Conservation (phyloP, 805 yeast species). For the Starmera dryadoides region DNA sequence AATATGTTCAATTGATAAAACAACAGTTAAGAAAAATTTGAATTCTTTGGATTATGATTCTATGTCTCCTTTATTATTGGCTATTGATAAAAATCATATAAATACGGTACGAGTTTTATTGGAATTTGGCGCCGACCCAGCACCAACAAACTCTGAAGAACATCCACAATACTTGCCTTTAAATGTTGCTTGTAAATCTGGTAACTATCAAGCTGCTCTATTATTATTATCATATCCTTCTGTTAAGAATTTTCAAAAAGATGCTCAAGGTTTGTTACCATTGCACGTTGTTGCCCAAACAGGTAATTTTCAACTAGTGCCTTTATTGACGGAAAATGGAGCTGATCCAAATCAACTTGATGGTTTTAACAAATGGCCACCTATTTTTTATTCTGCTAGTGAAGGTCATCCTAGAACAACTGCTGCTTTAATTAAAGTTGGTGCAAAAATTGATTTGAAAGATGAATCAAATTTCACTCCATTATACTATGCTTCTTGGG, state of each 20-base stretch:
- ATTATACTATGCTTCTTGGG: slow-evolving; percentile 86
- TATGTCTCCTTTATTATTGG: slow-evolving; percentile 74
- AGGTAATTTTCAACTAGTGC: slow-evolving; percentile 67
- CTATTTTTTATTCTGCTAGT: slow-evolving; percentile 82
- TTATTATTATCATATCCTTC: slow-evolving; percentile 25
- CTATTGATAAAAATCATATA: slow-evolving; percentile 64
- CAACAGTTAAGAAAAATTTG: slow-evolving; percentile 15
- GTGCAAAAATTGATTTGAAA: slow-evolving; percentile 59
- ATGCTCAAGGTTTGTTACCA: slow-evolving; percentile 87
- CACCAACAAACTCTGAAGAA: slow-evolving; percentile 39
- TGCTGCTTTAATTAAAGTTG: slow-evolving; percentile 57
- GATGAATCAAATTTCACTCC: slow-evolving; percentile 83
- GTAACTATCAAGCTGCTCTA: slow-evolving; percentile 64
- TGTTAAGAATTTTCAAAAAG: slow-evolving; percentile 37
- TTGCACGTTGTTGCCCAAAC: slow-evolving; percentile 83
- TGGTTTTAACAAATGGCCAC: slow-evolving; percentile 89
- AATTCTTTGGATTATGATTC: slow-evolving; percentile 60
- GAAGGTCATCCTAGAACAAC: slow-evolving; percentile 77
- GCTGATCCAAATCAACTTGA: slow-evolving; percentile 75
- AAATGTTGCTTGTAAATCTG: slow-evolving; percentile 83
- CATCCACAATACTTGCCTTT: slow-evolving; percentile 67
- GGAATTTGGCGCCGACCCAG: slow-evolving; percentile 38
- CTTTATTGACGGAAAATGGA: slow-evolving; percentile 62
- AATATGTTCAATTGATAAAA: slow-evolving; percentile 25
- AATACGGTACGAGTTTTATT: slow-evolving; percentile 45